A percentile compares a stretch with the other conserved stretches of the same genome.
Conservation (phyloP, 768 basidiomycete species). For the Cubamyces lactineus region DNA sequence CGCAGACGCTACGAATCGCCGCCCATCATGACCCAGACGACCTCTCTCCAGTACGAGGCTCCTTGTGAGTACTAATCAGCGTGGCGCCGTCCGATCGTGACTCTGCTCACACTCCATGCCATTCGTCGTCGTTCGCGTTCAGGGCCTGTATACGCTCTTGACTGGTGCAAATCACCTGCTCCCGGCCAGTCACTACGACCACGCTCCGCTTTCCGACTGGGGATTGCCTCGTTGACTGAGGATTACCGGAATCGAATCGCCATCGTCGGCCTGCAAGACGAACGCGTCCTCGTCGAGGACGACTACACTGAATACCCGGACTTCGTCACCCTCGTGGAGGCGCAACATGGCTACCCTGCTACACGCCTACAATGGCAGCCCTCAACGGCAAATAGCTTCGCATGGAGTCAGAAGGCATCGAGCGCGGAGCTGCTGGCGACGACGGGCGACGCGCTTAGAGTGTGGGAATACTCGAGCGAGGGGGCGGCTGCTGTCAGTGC, state of each 20-base stretch:
- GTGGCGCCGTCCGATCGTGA: background rate
- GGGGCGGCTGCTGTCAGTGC: slow-evolving; percentile 55
- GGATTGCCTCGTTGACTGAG: slow-evolving; percentile 83
- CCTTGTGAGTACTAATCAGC: slow-evolving; percentile 31
- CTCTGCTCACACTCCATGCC: background rate
- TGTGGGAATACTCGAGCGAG: slow-evolving; percentile 88
- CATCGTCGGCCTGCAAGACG: slow-evolving; percentile 78
- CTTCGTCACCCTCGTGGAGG: slow-evolving; percentile 84
- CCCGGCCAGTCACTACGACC: slow-evolving; percentile 74
- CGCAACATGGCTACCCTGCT: slow-evolving; percentile 89
- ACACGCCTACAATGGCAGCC: slow-evolving; percentile 96
- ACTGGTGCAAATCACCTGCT: slow-evolving; percentile 85
- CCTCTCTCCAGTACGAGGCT: slow-evolving; percentile 36
- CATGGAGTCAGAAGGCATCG: slow-evolving; percentile 70
- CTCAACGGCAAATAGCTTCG: slow-evolving; percentile 58
- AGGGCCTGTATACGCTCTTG: slow-evolving; percentile 88
- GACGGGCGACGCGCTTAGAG: slow-evolving; percentile 88
- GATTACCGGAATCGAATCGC: slow-evolving; percentile 84
- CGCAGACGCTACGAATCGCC: slow-evolving; percentile 24
- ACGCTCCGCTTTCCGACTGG: slow-evolving; percentile 81
- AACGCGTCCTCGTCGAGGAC: slow-evolving; percentile 85
- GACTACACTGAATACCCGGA: slow-evolving; percentile 83
- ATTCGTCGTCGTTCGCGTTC: background rate
- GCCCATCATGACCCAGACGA: slow-evolving; percentile 32
- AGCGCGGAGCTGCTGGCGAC: slow-evolving; percentile 87